phyloP scores from a whole-genome alignment of 2,329 filamentous ascomycete genomes.

The Penicillium hordei region DNA sequence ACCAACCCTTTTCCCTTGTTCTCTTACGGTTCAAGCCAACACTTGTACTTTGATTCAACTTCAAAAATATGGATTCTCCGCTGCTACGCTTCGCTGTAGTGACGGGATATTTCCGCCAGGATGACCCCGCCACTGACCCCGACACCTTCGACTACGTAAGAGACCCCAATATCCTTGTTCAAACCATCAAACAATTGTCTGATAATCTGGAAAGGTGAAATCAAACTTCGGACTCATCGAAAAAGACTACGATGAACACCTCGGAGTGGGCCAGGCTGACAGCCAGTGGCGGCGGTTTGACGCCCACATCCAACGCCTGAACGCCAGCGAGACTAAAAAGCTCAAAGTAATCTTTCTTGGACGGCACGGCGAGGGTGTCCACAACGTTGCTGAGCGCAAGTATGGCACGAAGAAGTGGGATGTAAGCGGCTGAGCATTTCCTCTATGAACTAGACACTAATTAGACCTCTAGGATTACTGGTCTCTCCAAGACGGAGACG shows the following conservation, averaged over 20 bases:
- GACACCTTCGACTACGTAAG: conserved; percentile 51
- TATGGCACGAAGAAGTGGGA: conserved; percentile 63
- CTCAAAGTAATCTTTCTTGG: conserved; percentile 61
- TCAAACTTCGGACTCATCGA: conserved; percentile 53
- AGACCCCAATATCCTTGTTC: neutral
- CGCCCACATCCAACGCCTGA: conserved; percentile 49
- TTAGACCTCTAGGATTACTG: conserved; percentile 51
- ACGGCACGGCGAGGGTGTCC: conserved; percentile 61
- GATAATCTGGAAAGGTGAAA: conserved; percentile 30
- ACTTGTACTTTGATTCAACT: neutral
- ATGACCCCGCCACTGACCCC: conserved; percentile 50
- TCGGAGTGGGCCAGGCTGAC: conserved; percentile 11
- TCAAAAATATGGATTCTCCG: neutral
- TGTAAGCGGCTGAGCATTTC: conserved; percentile 37
- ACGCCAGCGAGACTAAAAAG: conserved; percentile 39
- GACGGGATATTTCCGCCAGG: conserved; percentile 52
- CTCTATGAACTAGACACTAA: neutral
- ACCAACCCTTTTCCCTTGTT: conserved; percentile 1
- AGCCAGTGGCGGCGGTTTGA: conserved; percentile 59
- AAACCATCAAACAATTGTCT: neutral
- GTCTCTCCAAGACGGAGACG: conserved; percentile 59
- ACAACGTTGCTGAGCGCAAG: conserved; percentile 60
- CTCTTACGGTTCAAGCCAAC: neutral
- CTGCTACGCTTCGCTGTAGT: conserved; percentile 44
- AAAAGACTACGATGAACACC: conserved; percentile 39